A percentile compares a stretch with the other conserved stretches of the same genome.
Evolutionary conservation across 208 protist species (phyloP).

Genomic region (Tritrichomonas foetus): DNA sequence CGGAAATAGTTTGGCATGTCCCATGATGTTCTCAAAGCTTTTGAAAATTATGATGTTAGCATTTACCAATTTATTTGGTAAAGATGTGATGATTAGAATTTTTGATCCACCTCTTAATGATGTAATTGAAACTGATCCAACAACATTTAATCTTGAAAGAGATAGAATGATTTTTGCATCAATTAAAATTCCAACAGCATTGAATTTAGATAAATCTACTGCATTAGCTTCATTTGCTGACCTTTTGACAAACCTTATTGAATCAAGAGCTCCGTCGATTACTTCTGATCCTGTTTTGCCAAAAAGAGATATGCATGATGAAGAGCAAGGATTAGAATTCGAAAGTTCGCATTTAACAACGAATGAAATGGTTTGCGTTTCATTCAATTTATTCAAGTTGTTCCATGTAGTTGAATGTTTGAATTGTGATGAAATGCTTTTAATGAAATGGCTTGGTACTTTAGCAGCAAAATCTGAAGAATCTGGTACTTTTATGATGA

Average conservation of each 20-base stretch:
- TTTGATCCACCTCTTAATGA: conserved; percentile 1
- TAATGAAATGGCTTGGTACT: not conserved
- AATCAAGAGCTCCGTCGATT: not conserved
- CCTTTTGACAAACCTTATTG: not conserved
- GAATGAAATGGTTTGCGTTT: not conserved
- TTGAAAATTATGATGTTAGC: not conserved
- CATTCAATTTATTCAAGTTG: not conserved
- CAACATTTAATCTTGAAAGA: not conserved
- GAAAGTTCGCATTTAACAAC: not conserved
- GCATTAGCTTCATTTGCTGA: conserved; percentile 22
- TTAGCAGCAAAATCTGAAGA: not conserved
- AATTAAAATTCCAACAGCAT: not conserved
- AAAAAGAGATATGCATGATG: not conserved
- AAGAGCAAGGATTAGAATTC: not conserved
- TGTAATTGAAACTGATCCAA: not conserved
- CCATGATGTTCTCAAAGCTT: not conserved
- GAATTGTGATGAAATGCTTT: not conserved
- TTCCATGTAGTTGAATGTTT: not conserved
- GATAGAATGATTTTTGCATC: conserved; percentile 40
- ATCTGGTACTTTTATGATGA: not conserved
- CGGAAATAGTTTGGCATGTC: not conserved
- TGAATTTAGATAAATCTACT: not conserved
- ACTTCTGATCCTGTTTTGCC: not conserved
- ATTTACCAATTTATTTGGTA: not conserved
- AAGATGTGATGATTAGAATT: not conserved